Conservation (phyloP, 495 filamentous ascomycete species). For the Annulohypoxylon stygium region DNA sequence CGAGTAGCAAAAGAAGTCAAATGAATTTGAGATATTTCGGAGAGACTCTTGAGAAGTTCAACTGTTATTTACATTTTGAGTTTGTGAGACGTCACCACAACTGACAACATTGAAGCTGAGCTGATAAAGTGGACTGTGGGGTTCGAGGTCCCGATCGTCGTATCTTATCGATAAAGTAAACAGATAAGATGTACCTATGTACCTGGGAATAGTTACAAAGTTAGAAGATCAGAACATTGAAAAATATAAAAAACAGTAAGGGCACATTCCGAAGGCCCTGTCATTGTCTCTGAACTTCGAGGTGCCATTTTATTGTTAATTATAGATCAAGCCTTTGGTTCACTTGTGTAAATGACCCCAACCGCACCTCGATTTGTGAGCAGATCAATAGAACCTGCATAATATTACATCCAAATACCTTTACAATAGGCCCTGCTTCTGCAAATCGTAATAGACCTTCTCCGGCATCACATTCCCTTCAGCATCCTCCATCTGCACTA, state of each 20-base stretch:
- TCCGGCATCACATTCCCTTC: slow-evolving; percentile 99
- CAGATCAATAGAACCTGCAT: background rate
- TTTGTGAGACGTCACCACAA: slow-evolving; percentile 8
- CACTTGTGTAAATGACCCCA: background rate
- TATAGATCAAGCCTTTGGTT: background rate
- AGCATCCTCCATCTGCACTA: slow-evolving; percentile 98
- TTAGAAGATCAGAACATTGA: background rate
- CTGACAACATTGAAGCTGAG: background rate
- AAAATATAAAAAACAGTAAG: background rate
- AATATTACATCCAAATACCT: background rate
- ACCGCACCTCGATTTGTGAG: background rate
- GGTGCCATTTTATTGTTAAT: background rate
- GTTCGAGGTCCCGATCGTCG: too few species aligned
- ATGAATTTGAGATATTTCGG: background rate
- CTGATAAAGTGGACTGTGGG: background rate
- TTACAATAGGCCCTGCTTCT: slow-evolving; percentile 77
- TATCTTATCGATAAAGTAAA: background rate
- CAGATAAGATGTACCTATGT: background rate
- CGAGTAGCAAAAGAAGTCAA: background rate
- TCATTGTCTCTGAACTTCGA: too few species aligned
- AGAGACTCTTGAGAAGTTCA: background rate
- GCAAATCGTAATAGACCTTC: slow-evolving; percentile 92
- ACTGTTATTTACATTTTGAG: slow-evolving; percentile 11
- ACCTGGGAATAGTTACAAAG: background rate
- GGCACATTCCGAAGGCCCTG: background rate